Percentiles rank a stretch among this genome's conserved stretches.
phyloP scores from a whole-genome alignment of 352 stramenopile species.

The Globisporangium okanoganense region DNA sequence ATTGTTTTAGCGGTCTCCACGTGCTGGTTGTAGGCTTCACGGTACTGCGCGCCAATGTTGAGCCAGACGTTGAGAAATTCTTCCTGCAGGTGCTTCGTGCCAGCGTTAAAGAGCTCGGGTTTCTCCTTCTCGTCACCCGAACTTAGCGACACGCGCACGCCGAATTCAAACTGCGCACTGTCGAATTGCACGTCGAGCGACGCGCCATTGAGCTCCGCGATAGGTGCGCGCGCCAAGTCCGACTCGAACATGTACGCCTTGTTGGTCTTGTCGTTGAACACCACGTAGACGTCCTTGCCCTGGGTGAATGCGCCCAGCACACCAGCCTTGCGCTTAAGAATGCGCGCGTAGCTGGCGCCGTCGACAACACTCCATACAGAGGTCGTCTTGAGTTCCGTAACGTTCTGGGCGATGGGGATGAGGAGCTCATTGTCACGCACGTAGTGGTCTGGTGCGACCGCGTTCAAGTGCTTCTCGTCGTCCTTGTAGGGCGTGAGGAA shows the following conservation, averaged over 20 bases:
- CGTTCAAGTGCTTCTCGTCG: conserved; percentile 6
- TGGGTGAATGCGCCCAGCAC: conserved; percentile 50
- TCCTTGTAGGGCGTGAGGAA: conserved; percentile 10
- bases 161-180: conserved; percentile 11
- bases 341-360: neutral
- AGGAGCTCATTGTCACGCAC: conserved; percentile 4
- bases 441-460: neutral
- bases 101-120: conserved; percentile 8
- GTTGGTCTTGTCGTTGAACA: conserved; percentile 9
- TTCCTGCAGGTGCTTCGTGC: conserved; percentile 8
- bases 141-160: neutral
- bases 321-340: conserved; percentile 57
- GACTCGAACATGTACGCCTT: conserved; percentile 9
- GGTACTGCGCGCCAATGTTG: conserved; percentile 20
- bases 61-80: conserved; percentile 18
- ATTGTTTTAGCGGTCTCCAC: conserved; percentile 27
- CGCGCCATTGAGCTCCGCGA: neutral
- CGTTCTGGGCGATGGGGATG: conserved; percentile 1
- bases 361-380: neutral
- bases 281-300: conserved; percentile 50
- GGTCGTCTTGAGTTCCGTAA: neutral
- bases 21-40: conserved; percentile 18
- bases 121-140: conserved; percentile 3
- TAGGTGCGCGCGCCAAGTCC: conserved; percentile 1
- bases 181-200: conserved; percentile 5